These are phyloP conservation scores for Fraxinus angustifolia DNA, from an alignment of 305 asterid genomes.

Conservation along the genomic window DNA sequence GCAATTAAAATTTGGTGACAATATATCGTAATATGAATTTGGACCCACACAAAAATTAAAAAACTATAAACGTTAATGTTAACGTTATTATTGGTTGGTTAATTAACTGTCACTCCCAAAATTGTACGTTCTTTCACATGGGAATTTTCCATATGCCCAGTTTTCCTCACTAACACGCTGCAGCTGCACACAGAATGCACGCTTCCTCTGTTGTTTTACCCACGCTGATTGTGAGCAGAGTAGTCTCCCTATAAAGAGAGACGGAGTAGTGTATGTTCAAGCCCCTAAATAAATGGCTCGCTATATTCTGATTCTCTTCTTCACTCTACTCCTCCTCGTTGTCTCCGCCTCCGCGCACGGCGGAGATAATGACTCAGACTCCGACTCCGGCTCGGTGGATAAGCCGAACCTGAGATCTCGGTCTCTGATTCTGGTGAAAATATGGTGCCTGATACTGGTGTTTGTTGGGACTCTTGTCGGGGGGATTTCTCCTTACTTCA, in stretches of 20 bases:
- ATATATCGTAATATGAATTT: background rate
- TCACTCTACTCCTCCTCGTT: slow-evolving; percentile 35
- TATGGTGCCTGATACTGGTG: slow-evolving; percentile 75
- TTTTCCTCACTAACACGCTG: background rate
- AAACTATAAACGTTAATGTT: background rate
- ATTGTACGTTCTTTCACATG: background rate
- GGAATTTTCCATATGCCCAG: background rate
- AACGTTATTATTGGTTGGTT: background rate
- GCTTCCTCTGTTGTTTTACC: background rate
- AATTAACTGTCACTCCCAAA: background rate
- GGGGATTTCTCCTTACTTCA: slow-evolving; percentile 79
- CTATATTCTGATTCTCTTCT: slow-evolving; percentile 26
- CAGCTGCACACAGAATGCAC: background rate
- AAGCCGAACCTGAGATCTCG: slow-evolving; percentile 60
- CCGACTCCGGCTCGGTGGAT: slow-evolving; percentile 30
- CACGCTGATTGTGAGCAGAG: background rate
- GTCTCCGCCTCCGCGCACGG: slow-evolving; percentile 63
- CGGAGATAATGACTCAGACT: slow-evolving; percentile 29
- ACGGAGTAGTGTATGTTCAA: background rate
- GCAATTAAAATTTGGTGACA: background rate
- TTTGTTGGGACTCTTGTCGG: slow-evolving; percentile 69
- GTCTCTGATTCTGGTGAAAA: slow-evolving; percentile 56
- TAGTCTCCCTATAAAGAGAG: background rate
- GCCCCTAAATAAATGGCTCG: slow-evolving; percentile 37
- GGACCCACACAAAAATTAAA: background rate